Evolutionary conservation across 768 basidiomycete genomes (phyloP).

Genomic region (Dioszegia hungarica): DNA sequence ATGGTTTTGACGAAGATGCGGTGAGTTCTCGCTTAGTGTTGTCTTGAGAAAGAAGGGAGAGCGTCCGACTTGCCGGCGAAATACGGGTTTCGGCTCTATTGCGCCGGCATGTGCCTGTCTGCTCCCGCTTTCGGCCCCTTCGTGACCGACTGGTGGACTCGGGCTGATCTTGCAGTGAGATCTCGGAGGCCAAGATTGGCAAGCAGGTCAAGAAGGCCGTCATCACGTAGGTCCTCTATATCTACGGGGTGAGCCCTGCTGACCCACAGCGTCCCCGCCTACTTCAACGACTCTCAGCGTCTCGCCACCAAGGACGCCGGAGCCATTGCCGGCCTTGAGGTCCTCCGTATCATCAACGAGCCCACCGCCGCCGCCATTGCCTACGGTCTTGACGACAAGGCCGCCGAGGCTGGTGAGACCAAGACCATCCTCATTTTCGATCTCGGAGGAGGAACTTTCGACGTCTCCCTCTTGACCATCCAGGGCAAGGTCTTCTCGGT

Average conservation of each 20-base stretch:
- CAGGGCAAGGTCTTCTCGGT: slow-evolving; percentile 85
- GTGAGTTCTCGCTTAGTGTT: too few relatives aligned
- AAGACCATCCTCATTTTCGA: slow-evolving; percentile 99
- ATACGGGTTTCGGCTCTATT: too few relatives aligned
- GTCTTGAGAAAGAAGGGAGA: too few relatives aligned
- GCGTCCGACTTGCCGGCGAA: too few relatives aligned
- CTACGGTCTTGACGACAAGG: slow-evolving; percentile 89
- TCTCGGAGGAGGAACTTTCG: slow-evolving; percentile 98
- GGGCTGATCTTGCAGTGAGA: too few relatives aligned
- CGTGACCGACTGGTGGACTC: too few relatives aligned
- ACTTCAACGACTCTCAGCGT: slow-evolving; percentile 99
- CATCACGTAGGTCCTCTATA: slow-evolving; percentile 67
- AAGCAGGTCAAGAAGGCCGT: slow-evolving; percentile 98
- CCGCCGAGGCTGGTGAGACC: slow-evolving; percentile 85
- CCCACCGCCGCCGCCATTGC: slow-evolving; percentile 99
- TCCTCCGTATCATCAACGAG: slow-evolving; percentile 99
- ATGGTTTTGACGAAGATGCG: slow-evolving; percentile 99
- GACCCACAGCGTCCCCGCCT: slow-evolving; percentile 71
- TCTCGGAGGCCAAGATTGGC: slow-evolving; percentile 97
- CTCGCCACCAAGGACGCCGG: slow-evolving; percentile 99
- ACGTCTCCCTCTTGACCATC: slow-evolving; percentile 94
- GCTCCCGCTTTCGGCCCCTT: too few relatives aligned
- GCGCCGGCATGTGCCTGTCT: too few relatives aligned
- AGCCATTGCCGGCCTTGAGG: slow-evolving; percentile 93
- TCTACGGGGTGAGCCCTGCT: slow-evolving; percentile 4